Evolutionary conservation across 1,139 yeast species (phyloP).

Genomic region (Kurtzmaniella natalensis): DNA sequence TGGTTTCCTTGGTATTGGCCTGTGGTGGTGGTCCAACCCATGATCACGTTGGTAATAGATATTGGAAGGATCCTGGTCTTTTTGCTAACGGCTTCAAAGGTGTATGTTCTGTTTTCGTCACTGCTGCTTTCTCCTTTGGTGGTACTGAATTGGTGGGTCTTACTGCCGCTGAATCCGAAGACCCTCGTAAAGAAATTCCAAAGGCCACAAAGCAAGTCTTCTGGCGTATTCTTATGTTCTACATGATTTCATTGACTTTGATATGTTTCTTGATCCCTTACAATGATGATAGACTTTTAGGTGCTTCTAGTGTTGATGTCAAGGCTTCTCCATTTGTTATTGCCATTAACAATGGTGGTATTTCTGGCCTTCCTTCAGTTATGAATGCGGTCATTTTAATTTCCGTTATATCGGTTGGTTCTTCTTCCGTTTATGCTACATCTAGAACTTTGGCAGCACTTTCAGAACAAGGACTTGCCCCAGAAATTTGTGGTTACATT

Average conservation of each 20-base stretch:
- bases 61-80: constrained; percentile 31
- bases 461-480: constrained; percentile 31
- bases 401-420: constrained; percentile 48
- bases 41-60: constrained; percentile 18
- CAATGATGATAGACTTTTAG: constrained; percentile 17
- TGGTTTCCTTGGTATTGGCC: constrained; percentile 26
- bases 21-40: constrained; percentile 30
- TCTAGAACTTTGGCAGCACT: constrained; percentile 29
- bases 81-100: constrained; percentile 42
- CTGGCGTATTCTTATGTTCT: constrained; percentile 33
- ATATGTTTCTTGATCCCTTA: constrained; percentile 32
- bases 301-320: constrained; percentile 43
- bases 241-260: constrained; percentile 29
- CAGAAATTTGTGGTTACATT: constrained; percentile 27
- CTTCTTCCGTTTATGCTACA: constrained; percentile 33
- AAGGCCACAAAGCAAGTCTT: constrained; percentile 36
- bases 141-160: constrained; percentile 34
- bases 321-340: constrained; percentile 61
- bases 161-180: constrained; percentile 40
- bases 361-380: constrained; percentile 50
- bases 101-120: constrained; percentile 35
- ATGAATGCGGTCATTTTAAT: constrained; percentile 47
- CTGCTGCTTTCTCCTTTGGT: constrained; percentile 38
- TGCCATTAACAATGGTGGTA: constrained; percentile 52
- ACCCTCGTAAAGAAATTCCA: constrained; percentile 36